These are phyloP conservation scores for Castanea sativa DNA, from an alignment of 306 rosid species.

Conservation along the genomic window DNA sequence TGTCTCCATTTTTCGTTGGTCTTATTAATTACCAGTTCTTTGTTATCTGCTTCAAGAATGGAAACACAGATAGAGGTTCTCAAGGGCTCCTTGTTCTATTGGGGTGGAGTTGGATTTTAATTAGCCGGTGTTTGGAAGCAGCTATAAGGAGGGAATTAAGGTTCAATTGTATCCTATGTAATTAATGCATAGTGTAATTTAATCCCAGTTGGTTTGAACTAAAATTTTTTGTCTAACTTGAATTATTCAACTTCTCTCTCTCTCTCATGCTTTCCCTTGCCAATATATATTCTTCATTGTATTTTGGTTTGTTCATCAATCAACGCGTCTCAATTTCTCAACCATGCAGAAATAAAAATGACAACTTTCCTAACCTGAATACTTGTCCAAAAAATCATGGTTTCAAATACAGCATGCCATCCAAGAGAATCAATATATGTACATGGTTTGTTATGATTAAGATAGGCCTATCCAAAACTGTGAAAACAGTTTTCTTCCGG, in stretches of 20 bases:
- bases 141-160: neutral
- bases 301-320: no score
- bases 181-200: neutral
- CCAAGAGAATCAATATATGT: no score
- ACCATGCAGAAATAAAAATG: no score
- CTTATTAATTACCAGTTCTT: neutral
- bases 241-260: neutral
- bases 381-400: no score
- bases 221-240: neutral
- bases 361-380: no score
- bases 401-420: no score
- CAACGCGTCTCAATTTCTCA: no score
- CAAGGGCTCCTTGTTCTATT: slow-evolving; percentile 11
- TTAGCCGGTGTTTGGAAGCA: neutral
- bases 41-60: slow-evolving; percentile 9
- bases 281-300: no score
- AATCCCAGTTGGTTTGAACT: neutral
- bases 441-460: no score
- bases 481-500: no score
- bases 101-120: slow-evolving; percentile 14
- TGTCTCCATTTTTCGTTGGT: neutral
- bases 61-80: slow-evolving; percentile 11
- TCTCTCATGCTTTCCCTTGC: neutral
- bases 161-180: neutral
- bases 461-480: no score